phyloP scores from a whole-genome alignment of 202 grass and related monocot species.

The Dendrocalamus latiflorus region DNA sequence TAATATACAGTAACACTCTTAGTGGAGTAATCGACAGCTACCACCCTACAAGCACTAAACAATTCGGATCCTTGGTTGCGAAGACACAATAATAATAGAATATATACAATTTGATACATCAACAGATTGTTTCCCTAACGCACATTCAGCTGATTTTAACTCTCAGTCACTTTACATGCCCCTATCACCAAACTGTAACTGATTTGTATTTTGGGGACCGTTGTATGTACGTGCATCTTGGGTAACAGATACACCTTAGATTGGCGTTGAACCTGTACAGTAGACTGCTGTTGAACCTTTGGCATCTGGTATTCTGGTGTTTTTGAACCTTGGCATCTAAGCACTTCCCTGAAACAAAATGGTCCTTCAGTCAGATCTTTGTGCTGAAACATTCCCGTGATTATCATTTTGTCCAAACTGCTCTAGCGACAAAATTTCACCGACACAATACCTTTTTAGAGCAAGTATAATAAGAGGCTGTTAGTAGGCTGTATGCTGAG shows the following conservation, averaged over 20 bases:
- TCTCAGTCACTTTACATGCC: not conserved
- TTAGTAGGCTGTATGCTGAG: too few relatives aligned
- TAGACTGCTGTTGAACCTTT: not conserved
- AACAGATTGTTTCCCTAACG: not conserved
- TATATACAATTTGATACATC: slow-evolving; percentile 15
- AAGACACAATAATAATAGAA: not conserved
- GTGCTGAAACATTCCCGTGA: not conserved
- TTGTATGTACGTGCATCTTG: not conserved
- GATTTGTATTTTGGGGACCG: not conserved
- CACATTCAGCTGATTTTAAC: not conserved
- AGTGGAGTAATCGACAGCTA: not conserved
- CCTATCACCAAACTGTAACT: not conserved
- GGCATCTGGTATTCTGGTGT: not conserved
- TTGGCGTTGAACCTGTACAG: not conserved
- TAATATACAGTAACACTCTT: not conserved
- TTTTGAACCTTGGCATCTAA: not conserved
- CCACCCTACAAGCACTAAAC: not conserved
- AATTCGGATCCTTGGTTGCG: not conserved
- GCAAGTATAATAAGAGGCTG: too few relatives aligned
- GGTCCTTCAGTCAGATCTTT: not conserved
- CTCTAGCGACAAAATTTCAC: not conserved
- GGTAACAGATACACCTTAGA: not conserved
- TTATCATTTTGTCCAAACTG: not conserved
- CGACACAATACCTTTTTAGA: not conserved
- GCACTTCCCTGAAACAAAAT: not conserved